Conservation (phyloP, 108 stramenopile genomes). For the Discostella pseudostelligera region DNA sequence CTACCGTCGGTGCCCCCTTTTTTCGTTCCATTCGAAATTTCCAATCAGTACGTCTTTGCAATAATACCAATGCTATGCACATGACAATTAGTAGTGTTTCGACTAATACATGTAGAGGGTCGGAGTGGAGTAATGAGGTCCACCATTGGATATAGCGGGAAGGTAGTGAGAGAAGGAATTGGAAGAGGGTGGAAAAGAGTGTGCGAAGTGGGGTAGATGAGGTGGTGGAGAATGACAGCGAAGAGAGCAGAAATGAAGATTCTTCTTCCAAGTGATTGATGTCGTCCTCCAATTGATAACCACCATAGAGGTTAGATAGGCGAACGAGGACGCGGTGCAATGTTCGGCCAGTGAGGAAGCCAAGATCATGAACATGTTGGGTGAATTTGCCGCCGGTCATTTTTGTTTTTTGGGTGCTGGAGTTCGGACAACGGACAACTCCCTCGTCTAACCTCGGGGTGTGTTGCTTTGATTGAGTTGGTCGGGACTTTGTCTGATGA, state of each 20-base stretch:
- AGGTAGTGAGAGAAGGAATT: conserved; percentile 44
- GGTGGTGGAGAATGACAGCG: neutral
- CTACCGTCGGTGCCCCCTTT: conserved; percentile 48
- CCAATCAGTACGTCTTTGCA: conserved; percentile 57
- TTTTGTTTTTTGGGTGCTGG: no score
- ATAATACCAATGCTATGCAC: conserved; percentile 79
- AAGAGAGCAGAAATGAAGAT: neutral
- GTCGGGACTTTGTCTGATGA: neutral
- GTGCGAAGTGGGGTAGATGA: neutral
- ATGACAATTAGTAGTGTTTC: conserved; percentile 91
- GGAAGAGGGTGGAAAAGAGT: neutral
- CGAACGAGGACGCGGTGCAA: conserved; percentile 19
- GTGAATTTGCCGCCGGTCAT: conserved; percentile 49
- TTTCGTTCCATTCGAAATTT: conserved; percentile 36
- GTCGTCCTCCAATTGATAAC: neutral
- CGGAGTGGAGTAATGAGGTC: conserved; percentile 69
- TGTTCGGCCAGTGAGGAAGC: conserved; percentile 24
- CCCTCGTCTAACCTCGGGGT: no score
- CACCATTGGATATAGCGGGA: conserved; percentile 77
- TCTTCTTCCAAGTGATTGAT: neutral
- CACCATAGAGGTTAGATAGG: neutral
- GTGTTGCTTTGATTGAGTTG: no score
- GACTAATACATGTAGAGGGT: conserved; percentile 92
- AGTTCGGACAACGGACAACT: no score
- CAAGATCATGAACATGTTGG: conserved; percentile 36